Percentiles rank a stretch among this genome's conserved stretches.
These are phyloP conservation scores for Suillus subaureus DNA, from an alignment of 768 basidiomycete genomes.

Conservation along the genomic window DNA sequence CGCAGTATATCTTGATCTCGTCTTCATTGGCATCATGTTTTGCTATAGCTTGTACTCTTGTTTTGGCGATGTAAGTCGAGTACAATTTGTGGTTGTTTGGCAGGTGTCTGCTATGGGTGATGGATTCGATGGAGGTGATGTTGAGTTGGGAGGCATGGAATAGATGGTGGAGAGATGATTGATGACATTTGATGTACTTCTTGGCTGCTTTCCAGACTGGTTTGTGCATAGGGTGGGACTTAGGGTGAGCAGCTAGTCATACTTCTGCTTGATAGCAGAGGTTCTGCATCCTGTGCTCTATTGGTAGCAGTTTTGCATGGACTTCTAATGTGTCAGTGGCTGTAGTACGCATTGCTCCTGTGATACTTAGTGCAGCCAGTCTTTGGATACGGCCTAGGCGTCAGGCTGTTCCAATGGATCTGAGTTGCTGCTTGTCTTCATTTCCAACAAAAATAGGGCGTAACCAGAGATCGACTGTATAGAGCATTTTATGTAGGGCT, in stretches of 20 bases:
- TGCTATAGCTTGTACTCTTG: not conserved
- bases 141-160: not conserved
- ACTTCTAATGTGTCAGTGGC: conserved; percentile 19
- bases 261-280: not conserved
- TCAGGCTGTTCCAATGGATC: not conserved
- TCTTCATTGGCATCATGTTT: not conserved
- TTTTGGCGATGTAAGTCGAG: not conserved
- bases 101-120: not conserved
- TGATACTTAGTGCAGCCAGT: conserved; percentile 13
- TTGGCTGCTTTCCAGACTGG: not conserved
- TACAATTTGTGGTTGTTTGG: not conserved
- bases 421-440: not conserved
- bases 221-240: not conserved
- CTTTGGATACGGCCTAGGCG: not conserved
- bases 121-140: not conserved
- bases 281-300: conserved; percentile 7
- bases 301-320: conserved; percentile 22
- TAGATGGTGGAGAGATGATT: not conserved
- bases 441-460: not conserved
- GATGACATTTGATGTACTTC: not conserved
- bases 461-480: conserved; percentile 14
- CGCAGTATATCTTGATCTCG: conserved; percentile 5
- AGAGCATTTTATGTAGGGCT: conserved; percentile 16
- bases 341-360: conserved; percentile 17
- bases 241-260: not conserved